Percentiles rank a stretch among this genome's conserved stretches.
These are phyloP conservation scores for Ogataea zsoltii DNA, from an alignment of 805 yeast species.

Conservation along the genomic window DNA sequence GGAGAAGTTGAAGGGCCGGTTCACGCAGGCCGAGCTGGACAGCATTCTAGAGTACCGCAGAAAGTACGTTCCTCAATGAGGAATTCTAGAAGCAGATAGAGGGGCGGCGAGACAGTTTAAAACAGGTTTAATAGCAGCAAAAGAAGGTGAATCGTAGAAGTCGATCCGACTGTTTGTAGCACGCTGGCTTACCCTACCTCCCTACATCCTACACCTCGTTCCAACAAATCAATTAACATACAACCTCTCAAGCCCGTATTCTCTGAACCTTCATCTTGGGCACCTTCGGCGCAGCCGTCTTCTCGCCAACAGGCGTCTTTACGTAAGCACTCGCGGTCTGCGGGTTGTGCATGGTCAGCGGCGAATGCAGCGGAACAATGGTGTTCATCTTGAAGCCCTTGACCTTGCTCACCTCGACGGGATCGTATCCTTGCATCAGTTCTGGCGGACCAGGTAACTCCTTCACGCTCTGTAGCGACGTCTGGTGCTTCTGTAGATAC, in stretches of 20 bases:
- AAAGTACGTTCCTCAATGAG: constrained; percentile 43
- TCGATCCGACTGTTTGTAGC: too few relatives aligned
- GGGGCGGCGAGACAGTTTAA: too few relatives aligned
- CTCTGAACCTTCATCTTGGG: constrained; percentile 62
- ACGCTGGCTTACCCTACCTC: too few relatives aligned
- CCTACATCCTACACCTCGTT: too few relatives aligned
- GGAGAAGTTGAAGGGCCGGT: constrained; percentile 51
- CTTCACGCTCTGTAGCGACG: constrained; percentile 62
- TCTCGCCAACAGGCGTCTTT: constrained; percentile 43
- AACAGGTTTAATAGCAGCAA: too few relatives aligned
- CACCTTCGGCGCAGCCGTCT: constrained; percentile 36
- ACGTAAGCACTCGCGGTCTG: constrained; percentile 71
- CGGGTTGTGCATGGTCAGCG: constrained; percentile 80
- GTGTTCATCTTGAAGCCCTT: constrained; percentile 83
- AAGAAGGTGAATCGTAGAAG: too few relatives aligned
- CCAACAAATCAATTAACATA: background rate
- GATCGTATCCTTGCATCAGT: constrained; percentile 47
- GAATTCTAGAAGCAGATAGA: too few relatives aligned
- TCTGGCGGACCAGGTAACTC: constrained; percentile 69
- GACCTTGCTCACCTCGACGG: constrained; percentile 71
- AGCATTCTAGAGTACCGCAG: constrained; percentile 60
- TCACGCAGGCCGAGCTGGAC: constrained; percentile 57
- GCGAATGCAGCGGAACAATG: constrained; percentile 85
- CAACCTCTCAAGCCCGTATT: constrained; percentile 41
- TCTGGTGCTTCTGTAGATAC: constrained; percentile 65